These are phyloP conservation scores for Boletus mariae DNA, from an alignment of 1,284 basidiomycete species.

Conservation along the genomic window DNA sequence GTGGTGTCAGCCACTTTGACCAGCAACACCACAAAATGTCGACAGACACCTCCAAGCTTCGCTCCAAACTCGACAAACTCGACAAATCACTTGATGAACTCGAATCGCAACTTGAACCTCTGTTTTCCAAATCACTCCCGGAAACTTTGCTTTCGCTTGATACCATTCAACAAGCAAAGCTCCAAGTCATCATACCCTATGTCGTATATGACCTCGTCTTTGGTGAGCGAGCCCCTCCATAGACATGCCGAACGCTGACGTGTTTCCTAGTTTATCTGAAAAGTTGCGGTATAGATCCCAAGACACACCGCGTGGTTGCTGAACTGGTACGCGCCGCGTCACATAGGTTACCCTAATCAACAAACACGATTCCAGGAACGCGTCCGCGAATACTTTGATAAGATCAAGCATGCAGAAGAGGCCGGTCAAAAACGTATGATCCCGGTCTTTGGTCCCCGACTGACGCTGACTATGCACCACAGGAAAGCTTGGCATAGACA, in stretches of 20 bases:
- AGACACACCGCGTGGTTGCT: constrained; percentile 65
- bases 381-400: constrained; percentile 73
- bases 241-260: neutral
- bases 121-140: constrained; percentile 60
- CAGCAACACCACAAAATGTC: constrained; percentile 38
- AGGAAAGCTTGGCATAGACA: constrained; percentile 51
- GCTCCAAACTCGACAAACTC: constrained; percentile 49
- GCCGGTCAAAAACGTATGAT: constrained; percentile 51
- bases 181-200: constrained; percentile 72
- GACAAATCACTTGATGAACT: constrained; percentile 60
- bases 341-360: neutral
- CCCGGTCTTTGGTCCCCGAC: neutral
- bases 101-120: constrained; percentile 57
- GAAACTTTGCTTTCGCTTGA: constrained; percentile 63
- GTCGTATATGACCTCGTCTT: constrained; percentile 81
- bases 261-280: constrained; percentile 65
- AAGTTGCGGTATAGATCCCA: constrained; percentile 71
- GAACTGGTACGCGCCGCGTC: constrained; percentile 58
- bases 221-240: constrained; percentile 40
- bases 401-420: constrained; percentile 71
- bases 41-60: constrained; percentile 52
- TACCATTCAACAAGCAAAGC: constrained; percentile 74
- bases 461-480: neutral
- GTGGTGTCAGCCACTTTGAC: neutral
- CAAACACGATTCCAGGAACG: constrained; percentile 49